Base-by-base conservation (phyloP, 768 basidiomycete species). In the Amanita thiersii region DNA sequence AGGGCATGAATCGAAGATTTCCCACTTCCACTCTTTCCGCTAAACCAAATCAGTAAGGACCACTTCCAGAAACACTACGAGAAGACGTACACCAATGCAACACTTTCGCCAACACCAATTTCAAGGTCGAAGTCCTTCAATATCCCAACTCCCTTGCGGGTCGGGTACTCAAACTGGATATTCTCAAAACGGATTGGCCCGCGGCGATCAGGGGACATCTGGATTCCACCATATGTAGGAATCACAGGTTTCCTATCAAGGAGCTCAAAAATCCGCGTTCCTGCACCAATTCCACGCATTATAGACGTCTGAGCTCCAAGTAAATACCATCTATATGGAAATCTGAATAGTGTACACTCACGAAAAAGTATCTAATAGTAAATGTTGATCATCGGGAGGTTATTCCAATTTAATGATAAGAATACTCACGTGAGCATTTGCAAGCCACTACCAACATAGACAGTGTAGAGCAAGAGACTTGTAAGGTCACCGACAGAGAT, bases 241-340 rank as follows among this genome's bases (percentile, higher is more conserved):
- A 96, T 86, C 23, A 73, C 74, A 11, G 92, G 86, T 21, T 66
- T 61, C 33, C 90, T 78, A 52, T 90, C 90, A 7, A 97, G 68
- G 11, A 98, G 76, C 48, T 93, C 90, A 58, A 98, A 98, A n/a
- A 97, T 83, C 15, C 94, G 84, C 0, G 77, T 75, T 12, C 90
- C 89, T 1, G 94, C 93, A 43, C 94, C 94, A 38, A 97, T 80
- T 40, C 89, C 94, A 40, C 90, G 89, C 94, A 98, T 98, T 42
- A 98, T 81, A 29, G 90, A 92, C 7, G 88, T 77, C 86, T 89
- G 48, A 19, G n/a, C n/a, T n/a, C n/a, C n/a, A 20, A 23, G n/a
- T 18, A 32, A 23, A 18, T 25, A 14, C 38, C 18, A 47, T 15
- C 48, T 45, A 33, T 41, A 33, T 47, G 52, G 46, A 29, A 10